Base-by-base conservation (phyloP, 2,329 filamentous ascomycete species). In the Epicoccum sorghinum region DNA sequence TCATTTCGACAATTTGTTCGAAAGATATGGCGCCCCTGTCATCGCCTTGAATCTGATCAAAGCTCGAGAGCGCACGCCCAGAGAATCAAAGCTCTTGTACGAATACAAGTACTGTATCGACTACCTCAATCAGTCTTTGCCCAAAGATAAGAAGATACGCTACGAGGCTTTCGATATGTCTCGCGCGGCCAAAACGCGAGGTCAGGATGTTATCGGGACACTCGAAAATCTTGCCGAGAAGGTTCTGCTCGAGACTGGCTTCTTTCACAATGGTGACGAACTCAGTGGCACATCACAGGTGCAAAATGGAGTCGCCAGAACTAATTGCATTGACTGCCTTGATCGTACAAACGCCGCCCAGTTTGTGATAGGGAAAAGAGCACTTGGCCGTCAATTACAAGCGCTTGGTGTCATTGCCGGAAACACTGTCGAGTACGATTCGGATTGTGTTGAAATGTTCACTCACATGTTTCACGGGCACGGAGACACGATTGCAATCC, bases 101-200 rank as follows among this genome's bases (percentile, higher is more conserved):
- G 93, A 97, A 72, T 98, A 92, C 70, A 92, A 91, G 4, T 85
- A 89, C 62, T 91, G 92, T 4, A 88, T 98, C 59, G 84, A 87
- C 37, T 99, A 99, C 66, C 86, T 99, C 42, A 99, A 98, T 62
- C 93, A 98, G 70, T 96, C 96, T 54, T 80, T 99, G 2, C 93
- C 95, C 0, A 77, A 82, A 2, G 88, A 87, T 51, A 91, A 93
- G 69, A 91, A 91, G 70, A 96, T 99, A 46, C 86, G 93, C 8
- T 93, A 99, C 73, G 91, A 95, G 66, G 92, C 93, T 3, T 99
- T 95, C 86, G 95, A 99, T 71, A 99, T 99, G 95, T 96, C 93
- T 58, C 85, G 95, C 54, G 93, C 95, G 4, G 91, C 93, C 14
- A 99, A 99, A 76, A 88, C 80, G 18, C 88, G 90, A 32, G 93